phyloP scores from a whole-genome alignment of 495 filamentous ascomycete species.

The Gamarada debralockiae region DNA sequence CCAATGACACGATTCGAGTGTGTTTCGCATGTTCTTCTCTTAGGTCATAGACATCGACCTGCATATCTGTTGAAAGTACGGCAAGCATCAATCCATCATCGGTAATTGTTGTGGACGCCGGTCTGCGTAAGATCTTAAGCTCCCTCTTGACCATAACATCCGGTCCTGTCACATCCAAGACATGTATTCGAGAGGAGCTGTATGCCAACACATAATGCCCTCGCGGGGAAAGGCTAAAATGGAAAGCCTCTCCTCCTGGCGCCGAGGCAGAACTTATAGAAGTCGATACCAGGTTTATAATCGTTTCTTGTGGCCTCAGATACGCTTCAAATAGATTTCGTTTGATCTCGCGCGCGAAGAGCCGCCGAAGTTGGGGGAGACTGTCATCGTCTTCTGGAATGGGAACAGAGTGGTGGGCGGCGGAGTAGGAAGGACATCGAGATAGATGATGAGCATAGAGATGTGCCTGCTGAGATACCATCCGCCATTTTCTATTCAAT shows the following conservation, averaged over 20 bases:
- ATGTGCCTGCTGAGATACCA: constrained; percentile 62
- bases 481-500: constrained; percentile 75
- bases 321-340: constrained; percentile 79
- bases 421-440: constrained; percentile 62
- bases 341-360: constrained; percentile 69
- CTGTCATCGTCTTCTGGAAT: constrained; percentile 44
- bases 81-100: constrained; percentile 76
- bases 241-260: constrained; percentile 81
- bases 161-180: constrained; percentile 60
- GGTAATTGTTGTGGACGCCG: constrained; percentile 71
- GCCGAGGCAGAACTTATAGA: constrained; percentile 78
- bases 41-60: constrained; percentile 78
- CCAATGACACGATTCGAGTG: constrained; percentile 64
- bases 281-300: constrained; percentile 75
- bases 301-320: constrained; percentile 62
- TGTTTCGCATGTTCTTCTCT: constrained; percentile 56
- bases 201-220: constrained; percentile 73
- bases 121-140: constrained; percentile 73
- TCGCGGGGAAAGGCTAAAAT: constrained; percentile 72
- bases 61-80: constrained; percentile 75
- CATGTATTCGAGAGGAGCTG: constrained; percentile 81
- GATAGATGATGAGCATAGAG: constrained; percentile 77
- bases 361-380: constrained; percentile 55
- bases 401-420: constrained; percentile 42
- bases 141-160: constrained; percentile 65